Conservation (phyloP, 2,329 filamentous ascomycete species). For the Botryosphaeria dothidea region DNA sequence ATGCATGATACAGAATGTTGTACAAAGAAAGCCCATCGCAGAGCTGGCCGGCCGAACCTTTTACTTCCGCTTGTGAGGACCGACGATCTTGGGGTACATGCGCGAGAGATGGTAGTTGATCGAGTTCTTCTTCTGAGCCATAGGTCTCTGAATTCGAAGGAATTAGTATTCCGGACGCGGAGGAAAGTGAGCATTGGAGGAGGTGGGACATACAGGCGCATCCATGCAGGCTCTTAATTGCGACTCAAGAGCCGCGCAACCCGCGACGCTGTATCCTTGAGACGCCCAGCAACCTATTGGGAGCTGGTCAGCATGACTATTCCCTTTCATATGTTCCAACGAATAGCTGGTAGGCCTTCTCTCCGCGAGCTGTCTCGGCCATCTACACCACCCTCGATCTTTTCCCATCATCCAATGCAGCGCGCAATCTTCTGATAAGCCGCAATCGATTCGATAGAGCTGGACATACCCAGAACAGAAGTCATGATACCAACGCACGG, state of each 20-base stretch:
- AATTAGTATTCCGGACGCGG: not conserved
- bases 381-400: not conserved
- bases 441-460: not conserved
- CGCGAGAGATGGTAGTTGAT: conserved; percentile 92
- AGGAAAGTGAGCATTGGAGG: not conserved
- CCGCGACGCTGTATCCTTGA: conserved; percentile 66
- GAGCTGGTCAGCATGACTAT: conserved; percentile 23
- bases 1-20: not conserved
- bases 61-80: conserved; percentile 67
- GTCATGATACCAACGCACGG: conserved; percentile 68
- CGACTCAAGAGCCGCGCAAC: conserved; percentile 61
- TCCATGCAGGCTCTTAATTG: conserved; percentile 76
- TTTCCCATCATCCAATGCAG: not conserved
- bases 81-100: conserved; percentile 72
- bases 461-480: conserved; percentile 60
- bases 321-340: not conserved
- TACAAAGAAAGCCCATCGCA: conserved; percentile 7
- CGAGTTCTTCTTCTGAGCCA: conserved; percentile 65
- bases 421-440: not conserved
- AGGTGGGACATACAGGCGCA: conserved; percentile 58
- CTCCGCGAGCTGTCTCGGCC: not conserved
- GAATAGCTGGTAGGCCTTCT: not conserved
- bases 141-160: conserved; percentile 51
- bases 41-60: not conserved
- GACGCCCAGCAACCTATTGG: conserved; percentile 79